phyloP scores from a whole-genome alignment of 164 flowering plant genomes.

The Sextonia rubra region DNA sequence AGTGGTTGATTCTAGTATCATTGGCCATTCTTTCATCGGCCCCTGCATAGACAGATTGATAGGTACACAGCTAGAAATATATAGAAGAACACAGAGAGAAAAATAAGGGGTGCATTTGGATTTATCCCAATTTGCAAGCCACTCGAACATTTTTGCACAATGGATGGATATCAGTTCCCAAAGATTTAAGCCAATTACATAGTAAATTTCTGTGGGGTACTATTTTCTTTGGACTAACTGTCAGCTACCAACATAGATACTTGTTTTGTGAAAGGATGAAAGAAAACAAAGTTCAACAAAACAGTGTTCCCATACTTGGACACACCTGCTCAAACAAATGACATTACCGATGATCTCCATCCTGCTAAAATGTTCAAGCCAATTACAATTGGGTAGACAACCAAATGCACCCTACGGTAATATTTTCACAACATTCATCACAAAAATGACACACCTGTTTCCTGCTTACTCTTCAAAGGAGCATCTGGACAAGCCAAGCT shows the following conservation, averaged over 20 bases:
- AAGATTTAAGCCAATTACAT: too few relatives aligned
- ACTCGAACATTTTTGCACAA: too few relatives aligned
- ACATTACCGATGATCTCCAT: background rate
- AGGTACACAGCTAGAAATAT: conserved; percentile 24
- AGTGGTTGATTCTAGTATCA: conserved; percentile 36
- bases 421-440: background rate
- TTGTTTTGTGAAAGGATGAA: background rate
- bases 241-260: background rate
- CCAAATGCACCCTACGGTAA: background rate
- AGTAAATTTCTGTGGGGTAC: background rate
- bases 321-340: background rate
- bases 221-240: background rate
- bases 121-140: background rate
- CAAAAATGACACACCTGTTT: background rate
- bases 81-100: background rate
- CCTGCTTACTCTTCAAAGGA: conserved; percentile 43
- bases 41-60: conserved; percentile 48
- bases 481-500: conserved; percentile 4
- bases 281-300: background rate
- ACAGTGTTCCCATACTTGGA: background rate
- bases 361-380: background rate
- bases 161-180: too few relatives aligned
- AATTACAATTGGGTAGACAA: background rate
- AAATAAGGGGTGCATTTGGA: background rate
- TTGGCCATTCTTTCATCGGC: conserved; percentile 59